Evolutionary conservation across 202 grass and related monocot species (phyloP).

Genomic region (Carex sylvatica): DNA sequence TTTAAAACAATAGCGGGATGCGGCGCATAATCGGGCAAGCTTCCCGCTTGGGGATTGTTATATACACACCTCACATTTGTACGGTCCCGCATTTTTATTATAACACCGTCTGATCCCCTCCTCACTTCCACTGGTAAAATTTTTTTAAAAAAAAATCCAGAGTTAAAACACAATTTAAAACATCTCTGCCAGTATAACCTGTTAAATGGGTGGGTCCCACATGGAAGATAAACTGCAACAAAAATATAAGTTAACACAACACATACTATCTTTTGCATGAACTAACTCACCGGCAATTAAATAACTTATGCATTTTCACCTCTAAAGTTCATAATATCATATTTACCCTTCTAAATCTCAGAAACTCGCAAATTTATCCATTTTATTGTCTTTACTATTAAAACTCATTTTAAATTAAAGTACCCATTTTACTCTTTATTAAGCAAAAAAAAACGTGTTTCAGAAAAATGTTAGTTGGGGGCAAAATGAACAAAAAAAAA

Average conservation of each 20-base stretch:
- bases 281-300: background rate
- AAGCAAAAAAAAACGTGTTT: no score
- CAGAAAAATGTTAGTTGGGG: no score
- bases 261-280: background rate
- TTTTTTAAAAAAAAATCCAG: constrained; percentile 10
- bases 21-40: constrained; percentile 70
- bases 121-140: constrained; percentile 70
- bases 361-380: no score
- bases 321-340: no score
- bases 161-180: background rate
- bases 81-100: constrained; percentile 95
- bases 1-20: constrained; percentile 93
- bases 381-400: no score
- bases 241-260: background rate
- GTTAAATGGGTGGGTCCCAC: background rate
- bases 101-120: constrained; percentile 82
- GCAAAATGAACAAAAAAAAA: background rate
- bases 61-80: constrained; percentile 71
- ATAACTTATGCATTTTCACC: background rate
- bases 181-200: background rate
- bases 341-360: no score
- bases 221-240: background rate
- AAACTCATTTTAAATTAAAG: no score
- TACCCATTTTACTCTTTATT: no score
- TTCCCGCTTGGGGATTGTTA: constrained; percentile 74